Evolutionary conservation across 257 asterid genomes (phyloP).

Genomic region (Solanum chiquidenum): DNA sequence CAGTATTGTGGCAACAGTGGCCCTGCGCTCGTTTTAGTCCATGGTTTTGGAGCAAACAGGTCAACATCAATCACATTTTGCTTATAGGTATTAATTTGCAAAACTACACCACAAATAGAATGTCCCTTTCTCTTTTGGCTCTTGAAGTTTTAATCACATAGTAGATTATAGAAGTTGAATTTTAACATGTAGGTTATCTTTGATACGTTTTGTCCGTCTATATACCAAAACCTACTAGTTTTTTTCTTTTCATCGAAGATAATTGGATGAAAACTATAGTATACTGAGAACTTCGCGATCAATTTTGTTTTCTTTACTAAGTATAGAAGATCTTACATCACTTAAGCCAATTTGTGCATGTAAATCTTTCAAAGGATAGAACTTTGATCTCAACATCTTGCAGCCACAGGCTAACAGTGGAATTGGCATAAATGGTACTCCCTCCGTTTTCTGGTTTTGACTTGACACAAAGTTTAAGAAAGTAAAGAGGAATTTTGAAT

Average conservation of each 20-base stretch:
- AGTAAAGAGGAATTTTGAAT: background rate
- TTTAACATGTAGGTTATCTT: background rate
- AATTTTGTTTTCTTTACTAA: background rate
- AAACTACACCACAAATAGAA: conserved; percentile 6
- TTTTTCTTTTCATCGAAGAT: background rate
- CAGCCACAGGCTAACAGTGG: background rate
- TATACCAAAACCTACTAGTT: background rate
- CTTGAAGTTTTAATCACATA: background rate
- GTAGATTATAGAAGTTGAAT: background rate
- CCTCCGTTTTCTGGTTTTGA: background rate
- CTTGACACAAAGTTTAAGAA: background rate
- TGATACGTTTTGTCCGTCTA: background rate
- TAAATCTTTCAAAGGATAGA: background rate
- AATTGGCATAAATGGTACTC: background rate
- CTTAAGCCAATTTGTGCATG: background rate
- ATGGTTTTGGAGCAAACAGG: conserved; percentile 99
- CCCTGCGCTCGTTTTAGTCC: conserved; percentile 78
- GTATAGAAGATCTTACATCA: background rate
- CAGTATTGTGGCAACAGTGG: conserved; percentile 66
- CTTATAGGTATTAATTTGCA: conserved; percentile 47
- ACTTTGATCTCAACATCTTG: background rate
- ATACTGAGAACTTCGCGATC: background rate
- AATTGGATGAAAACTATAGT: background rate
- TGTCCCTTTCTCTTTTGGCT: background rate
- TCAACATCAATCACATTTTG: conserved; percentile 55